phyloP scores from a whole-genome alignment of 352 stramenopile species.

The Globisporangium middletonii region DNA sequence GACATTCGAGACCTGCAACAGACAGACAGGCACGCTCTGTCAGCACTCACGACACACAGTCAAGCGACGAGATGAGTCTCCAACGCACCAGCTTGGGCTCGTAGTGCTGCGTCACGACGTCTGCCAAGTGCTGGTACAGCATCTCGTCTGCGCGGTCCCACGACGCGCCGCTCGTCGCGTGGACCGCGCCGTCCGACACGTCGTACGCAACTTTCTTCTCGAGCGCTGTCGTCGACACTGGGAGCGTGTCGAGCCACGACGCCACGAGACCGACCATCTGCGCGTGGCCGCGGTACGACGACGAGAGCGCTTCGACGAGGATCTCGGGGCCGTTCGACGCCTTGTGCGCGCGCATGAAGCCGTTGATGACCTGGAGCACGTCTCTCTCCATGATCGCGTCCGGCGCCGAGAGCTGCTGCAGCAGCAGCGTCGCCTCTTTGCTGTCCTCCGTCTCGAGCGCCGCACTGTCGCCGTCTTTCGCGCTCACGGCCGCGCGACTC shows the following conservation, averaged over 20 bases:
- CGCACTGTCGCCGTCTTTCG: constrained; percentile 5
- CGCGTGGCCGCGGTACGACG: constrained; percentile 79
- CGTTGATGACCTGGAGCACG: constrained; percentile 77
- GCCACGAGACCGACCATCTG: constrained; percentile 85
- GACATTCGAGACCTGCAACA: constrained; percentile 68
- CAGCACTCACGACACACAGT: neutral
- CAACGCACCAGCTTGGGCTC: constrained; percentile 61
- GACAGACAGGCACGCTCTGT: neutral
- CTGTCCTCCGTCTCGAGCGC: constrained; percentile 59
- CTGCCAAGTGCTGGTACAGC: constrained; percentile 68
- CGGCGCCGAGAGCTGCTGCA: constrained; percentile 60
- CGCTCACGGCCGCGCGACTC: neutral
- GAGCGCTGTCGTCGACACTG: constrained; percentile 45
- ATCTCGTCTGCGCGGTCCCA: constrained; percentile 78
- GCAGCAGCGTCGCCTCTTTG: constrained; percentile 63
- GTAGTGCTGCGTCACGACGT: constrained; percentile 76
- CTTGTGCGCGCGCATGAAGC: constrained; percentile 71
- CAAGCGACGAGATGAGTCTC: neutral
- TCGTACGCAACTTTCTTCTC: constrained; percentile 79
- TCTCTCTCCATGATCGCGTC: constrained; percentile 84
- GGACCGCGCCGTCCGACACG: constrained; percentile 52
- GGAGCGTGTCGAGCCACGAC: constrained; percentile 71
- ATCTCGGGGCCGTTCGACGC: constrained; percentile 81
- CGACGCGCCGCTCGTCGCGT: constrained; percentile 59
- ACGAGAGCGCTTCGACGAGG: constrained; percentile 80